phyloP scores from a whole-genome alignment of 768 basidiomycete species.

The Boletus pseudo-olivaceus region DNA sequence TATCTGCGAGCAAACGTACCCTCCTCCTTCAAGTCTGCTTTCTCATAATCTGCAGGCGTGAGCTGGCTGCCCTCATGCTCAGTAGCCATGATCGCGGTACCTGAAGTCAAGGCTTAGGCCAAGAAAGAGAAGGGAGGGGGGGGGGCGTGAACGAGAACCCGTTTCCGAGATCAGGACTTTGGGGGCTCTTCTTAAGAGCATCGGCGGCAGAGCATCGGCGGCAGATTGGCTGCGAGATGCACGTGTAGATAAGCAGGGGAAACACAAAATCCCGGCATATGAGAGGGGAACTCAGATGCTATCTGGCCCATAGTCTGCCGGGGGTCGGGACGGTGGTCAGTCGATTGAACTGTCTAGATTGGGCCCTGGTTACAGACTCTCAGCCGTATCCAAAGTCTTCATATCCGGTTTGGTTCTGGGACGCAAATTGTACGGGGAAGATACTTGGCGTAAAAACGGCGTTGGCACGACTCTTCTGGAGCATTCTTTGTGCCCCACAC shows the following conservation, averaged over 20 bases:
- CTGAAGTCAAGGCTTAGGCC: neutral
- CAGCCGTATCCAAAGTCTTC: too few relatives aligned
- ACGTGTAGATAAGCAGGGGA: conserved; percentile 4
- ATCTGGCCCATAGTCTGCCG: too few relatives aligned
- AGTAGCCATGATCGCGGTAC: conserved; percentile 12
- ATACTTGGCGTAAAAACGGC: too few relatives aligned
- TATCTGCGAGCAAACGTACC: neutral
- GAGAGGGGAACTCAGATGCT: too few relatives aligned
- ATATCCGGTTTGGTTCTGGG: too few relatives aligned
- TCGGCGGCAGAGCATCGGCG: conserved; percentile 1
- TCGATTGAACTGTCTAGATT: too few relatives aligned
- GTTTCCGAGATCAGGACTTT: neutral
- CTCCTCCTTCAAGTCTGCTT: conserved; percentile 2
- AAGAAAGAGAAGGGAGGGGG: neutral
- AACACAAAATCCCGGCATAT: neutral
- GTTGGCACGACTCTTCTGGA: too few relatives aligned
- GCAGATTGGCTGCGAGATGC: neutral
- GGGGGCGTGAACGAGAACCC: neutral
- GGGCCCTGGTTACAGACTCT: too few relatives aligned
- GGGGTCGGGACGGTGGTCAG: too few relatives aligned
- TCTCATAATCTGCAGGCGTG: conserved; percentile 15
- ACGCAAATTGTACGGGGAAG: too few relatives aligned
- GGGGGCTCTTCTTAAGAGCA: neutral
- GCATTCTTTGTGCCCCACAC: too few relatives aligned
- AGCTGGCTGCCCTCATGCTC: neutral